Percentiles rank a stretch among this genome's conserved stretches.
Conservation (phyloP, 495 filamentous ascomycete species). For the Hypoxylon trugodes region DNA sequence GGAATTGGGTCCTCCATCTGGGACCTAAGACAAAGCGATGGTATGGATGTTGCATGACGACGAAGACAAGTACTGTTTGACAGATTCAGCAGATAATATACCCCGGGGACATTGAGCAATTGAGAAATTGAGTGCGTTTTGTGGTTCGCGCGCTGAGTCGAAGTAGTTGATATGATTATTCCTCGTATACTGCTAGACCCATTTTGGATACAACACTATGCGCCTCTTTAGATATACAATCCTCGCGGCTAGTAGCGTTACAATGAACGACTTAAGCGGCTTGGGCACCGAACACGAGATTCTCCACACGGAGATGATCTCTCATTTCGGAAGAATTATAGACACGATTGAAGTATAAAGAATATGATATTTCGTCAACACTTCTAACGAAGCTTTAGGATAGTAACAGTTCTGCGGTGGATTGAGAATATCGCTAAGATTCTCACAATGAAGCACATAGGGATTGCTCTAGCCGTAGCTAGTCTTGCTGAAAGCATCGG, state of each 20-base stretch:
- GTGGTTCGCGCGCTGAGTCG: too few relatives aligned
- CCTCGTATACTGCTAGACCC: too few relatives aligned
- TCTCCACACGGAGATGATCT: slow-evolving; percentile 17
- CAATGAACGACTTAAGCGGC: not conserved
- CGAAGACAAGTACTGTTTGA: too few relatives aligned
- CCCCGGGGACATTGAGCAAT: too few relatives aligned
- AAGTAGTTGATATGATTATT: too few relatives aligned
- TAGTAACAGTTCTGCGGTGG: not conserved
- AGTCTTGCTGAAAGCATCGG: not conserved
- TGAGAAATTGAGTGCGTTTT: too few relatives aligned
- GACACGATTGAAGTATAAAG: not conserved
- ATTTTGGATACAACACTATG: too few relatives aligned
- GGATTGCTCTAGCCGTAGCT: slow-evolving; percentile 5
- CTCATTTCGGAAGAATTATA: not conserved
- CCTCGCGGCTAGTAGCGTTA: slow-evolving; percentile 17
- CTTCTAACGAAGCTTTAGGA: not conserved
- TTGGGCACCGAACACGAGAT: slow-evolving; percentile 20
- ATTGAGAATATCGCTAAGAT: not conserved
- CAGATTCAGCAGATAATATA: too few relatives aligned
- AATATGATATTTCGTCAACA: not conserved
- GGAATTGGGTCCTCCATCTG: too few relatives aligned
- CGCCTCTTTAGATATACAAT: too few relatives aligned
- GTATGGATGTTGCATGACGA: too few relatives aligned
- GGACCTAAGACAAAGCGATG: too few relatives aligned
- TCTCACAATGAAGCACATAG: slow-evolving; percentile 12